Conservation (phyloP, 2,329 filamentous ascomycete genomes). For the Capronia americana region DNA sequence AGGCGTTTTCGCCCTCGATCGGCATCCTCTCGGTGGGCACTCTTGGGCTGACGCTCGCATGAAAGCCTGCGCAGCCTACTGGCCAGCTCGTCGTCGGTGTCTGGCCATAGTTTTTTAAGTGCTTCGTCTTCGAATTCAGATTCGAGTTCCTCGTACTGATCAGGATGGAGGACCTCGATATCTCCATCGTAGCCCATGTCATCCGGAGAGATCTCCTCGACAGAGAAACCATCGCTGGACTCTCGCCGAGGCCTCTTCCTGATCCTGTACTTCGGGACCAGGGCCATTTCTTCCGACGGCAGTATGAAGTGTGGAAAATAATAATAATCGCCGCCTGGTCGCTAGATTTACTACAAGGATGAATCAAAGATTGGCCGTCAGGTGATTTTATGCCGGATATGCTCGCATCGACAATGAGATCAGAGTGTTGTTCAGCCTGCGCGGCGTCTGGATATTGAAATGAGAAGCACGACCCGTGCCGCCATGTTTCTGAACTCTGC, state of each 20-base stretch:
- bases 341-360: neutral
- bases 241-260: slow-evolving; percentile 38
- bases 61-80: slow-evolving; percentile 33
- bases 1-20: slow-evolving; percentile 28
- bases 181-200: slow-evolving; percentile 44
- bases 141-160: slow-evolving; percentile 44
- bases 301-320: neutral
- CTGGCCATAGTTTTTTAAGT: slow-evolving; percentile 46
- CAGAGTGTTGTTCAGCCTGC: neutral
- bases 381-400: neutral
- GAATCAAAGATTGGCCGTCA: neutral
- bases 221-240: slow-evolving; percentile 37
- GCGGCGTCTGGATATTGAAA: neutral
- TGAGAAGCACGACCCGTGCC: neutral
- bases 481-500: neutral
- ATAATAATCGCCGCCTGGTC: neutral
- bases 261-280: slow-evolving; percentile 15
- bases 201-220: slow-evolving; percentile 42
- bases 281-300: slow-evolving; percentile 14
- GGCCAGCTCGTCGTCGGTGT: slow-evolving; percentile 37
- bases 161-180: slow-evolving; percentile 47
- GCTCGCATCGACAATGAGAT: neutral
- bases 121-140: slow-evolving; percentile 39
- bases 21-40: neutral
- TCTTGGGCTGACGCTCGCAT: slow-evolving; percentile 19